These are phyloP conservation scores for Metarhizium album DNA, from an alignment of 2,329 filamentous ascomycete genomes.

Conservation along the genomic window DNA sequence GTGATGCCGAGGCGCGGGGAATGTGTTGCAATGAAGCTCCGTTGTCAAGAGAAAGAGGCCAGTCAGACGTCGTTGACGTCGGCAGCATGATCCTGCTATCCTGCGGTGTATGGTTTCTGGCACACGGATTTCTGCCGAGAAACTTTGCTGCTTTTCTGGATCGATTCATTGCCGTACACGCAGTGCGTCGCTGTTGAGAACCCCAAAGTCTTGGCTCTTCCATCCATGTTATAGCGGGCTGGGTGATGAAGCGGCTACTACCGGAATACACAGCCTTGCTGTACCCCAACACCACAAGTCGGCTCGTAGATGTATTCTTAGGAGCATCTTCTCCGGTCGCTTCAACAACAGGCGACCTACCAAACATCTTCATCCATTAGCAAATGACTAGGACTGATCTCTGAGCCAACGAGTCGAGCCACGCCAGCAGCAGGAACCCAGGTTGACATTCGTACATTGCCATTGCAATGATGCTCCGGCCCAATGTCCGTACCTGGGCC, in stretches of 20 bases:
- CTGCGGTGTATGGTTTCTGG: background rate
- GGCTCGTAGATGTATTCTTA: background rate
- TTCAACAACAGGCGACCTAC: background rate
- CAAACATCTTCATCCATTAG: background rate
- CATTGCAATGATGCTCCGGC: background rate
- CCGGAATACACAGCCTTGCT: background rate
- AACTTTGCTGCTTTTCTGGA: background rate
- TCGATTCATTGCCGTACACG: background rate
- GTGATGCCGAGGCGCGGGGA: conserved; percentile 5
- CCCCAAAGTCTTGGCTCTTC: background rate
- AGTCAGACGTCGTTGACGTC: background rate
- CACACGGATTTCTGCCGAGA: background rate
- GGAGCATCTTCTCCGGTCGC: background rate
- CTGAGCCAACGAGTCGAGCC: background rate
- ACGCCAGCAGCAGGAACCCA: background rate
- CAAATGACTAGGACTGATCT: background rate
- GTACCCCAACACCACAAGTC: background rate
- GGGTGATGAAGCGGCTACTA: background rate
- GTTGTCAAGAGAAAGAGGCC: background rate
- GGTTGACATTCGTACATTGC: background rate
- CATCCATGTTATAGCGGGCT: background rate
- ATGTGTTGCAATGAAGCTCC: background rate
- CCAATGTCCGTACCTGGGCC: too few species aligned
- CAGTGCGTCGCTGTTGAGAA: background rate
- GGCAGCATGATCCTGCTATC: background rate